Evolutionary conservation across 179 eudicot genomes (phyloP), one percentile per base, ranked within the genome.

Genomic region (Beta corolliflora): DNA sequence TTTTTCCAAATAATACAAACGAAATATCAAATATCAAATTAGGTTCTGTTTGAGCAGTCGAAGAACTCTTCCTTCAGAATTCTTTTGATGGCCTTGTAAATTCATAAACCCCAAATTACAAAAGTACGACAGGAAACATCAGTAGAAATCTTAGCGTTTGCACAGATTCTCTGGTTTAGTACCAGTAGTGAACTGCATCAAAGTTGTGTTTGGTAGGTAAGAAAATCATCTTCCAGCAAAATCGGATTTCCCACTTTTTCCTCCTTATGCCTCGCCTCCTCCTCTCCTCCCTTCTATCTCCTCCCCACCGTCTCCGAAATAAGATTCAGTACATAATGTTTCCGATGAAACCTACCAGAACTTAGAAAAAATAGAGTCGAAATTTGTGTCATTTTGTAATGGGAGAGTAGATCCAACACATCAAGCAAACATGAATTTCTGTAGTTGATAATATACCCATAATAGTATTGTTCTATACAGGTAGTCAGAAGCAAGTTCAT

Each of bases 381-480:
- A 48, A 9, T 19, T 12, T 25, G 1, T 29, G 5, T 53, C 14
- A 8, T 31, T 71, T 50, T 10, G 18, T 29, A 55, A 25, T 7
- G 2, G 44, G 21, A 9, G 21, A 53, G 63, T 16, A 58, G 9
- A 56, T 5, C 15, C 7, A 2, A 56, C n/a, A 67, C 16, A 67
- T 68, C 29, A 67, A 65, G 36, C 46, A 52, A 59, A 61, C 45
- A 5, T 53, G 75, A 44, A 78, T 78, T 50, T 53, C n/a, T 54
- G 66, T 29, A 60, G 60, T 68, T 23, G 7, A 23, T 18, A 63
- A 29, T 14, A 72, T 36, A 73, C 5, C 77, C 23, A 50, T 4
- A 73, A 59, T 23, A 21, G 45, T 31, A 21, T 8, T 53, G 52
- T 36, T 75, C 65, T 80, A 41, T 70, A 71, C 82, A 67, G 2